Base-by-base conservation (phyloP, 352 stramenopile species). In the Pythium aristosporum region DNA sequence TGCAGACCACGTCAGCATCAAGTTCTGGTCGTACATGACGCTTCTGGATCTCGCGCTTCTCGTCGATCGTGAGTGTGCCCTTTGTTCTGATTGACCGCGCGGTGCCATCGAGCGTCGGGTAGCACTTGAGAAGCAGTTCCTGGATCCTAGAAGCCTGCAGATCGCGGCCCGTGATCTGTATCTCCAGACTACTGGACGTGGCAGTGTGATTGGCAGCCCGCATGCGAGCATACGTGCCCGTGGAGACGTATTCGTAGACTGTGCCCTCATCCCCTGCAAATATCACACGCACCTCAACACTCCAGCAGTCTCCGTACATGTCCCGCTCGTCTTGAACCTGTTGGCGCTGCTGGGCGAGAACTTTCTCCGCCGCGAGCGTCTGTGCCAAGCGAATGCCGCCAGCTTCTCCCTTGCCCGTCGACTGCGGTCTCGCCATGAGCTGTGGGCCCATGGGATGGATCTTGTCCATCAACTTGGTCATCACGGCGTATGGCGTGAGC, bases 1-100 rank as follows among this genome's bases (percentile, higher is more conserved):
- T 42, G 5, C 34, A 28, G 75, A 62, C 25, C 25, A 30, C 3
- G 25, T 30, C 5, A 30, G 25, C 25, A 30, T 30, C 3, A 42
- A 42, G 37, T 18, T 42, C 36, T 23, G 47, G n/a, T 75, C 80
- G n/a, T 75, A 91, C 80, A 63, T 93, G 84, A 3, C 75, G 49
- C 57, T 76, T 73, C 51, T 91, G 84, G 46, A 93, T 82, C 46
- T 78, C 72, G 11, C 77, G 79, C 55, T 93, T 93, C 43, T 91
- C 84, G 13, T 85, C 73, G 0, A 84, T 34, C 12, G 62, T 82
- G 3, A 92, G 63, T 1, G 73, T 75, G 25, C 63, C 36, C 21
- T 82, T 81, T 13, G 58, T 81, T 18, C 69, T 69, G 43, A 88
- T 30, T 34, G 85, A 71, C 28, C 72, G 67, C 0, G 82, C 62